Evolutionary conservation across 2,329 filamentous ascomycete genomes (phyloP).

Genomic region (Pseudocercospora cruenta): DNA sequence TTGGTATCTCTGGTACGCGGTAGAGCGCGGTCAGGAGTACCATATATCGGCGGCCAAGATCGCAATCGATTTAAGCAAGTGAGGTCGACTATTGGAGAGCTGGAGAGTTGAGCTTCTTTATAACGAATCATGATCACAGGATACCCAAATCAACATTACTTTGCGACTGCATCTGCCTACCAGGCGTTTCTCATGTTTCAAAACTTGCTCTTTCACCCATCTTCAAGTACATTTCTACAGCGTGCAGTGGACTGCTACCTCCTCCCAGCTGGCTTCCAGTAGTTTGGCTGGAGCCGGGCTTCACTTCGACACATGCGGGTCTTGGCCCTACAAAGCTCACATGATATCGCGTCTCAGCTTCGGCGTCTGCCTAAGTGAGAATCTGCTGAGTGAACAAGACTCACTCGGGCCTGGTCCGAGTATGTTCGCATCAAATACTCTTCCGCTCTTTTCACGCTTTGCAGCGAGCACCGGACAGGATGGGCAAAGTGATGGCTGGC

Average conservation of each 20-base stretch:
- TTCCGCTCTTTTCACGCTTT: neutral
- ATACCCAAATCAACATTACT: constrained; percentile 1
- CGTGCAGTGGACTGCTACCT: neutral
- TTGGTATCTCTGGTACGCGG: constrained; percentile 35
- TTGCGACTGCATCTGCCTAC: neutral
- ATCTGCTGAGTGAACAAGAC: neutral
- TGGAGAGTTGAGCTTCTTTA: neutral
- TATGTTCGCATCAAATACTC: too few species aligned
- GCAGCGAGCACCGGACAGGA: too few species aligned
- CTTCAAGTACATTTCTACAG: neutral
- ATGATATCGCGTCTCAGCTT: neutral
- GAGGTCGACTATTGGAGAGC: neutral
- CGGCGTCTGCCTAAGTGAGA: neutral
- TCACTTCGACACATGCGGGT: neutral
- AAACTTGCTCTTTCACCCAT: neutral
- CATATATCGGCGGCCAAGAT: neutral
- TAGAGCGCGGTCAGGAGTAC: constrained; percentile 8
- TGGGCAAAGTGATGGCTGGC: neutral
- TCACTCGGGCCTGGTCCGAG: neutral
- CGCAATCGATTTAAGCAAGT: neutral
- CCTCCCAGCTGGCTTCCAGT: neutral
- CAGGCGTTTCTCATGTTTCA: neutral
- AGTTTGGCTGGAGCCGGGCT: neutral
- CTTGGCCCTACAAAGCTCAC: neutral
- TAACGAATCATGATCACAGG: constrained; percentile 4